Conservation (phyloP, 306 rosid genomes). For the Hippophae tibetana region DNA sequence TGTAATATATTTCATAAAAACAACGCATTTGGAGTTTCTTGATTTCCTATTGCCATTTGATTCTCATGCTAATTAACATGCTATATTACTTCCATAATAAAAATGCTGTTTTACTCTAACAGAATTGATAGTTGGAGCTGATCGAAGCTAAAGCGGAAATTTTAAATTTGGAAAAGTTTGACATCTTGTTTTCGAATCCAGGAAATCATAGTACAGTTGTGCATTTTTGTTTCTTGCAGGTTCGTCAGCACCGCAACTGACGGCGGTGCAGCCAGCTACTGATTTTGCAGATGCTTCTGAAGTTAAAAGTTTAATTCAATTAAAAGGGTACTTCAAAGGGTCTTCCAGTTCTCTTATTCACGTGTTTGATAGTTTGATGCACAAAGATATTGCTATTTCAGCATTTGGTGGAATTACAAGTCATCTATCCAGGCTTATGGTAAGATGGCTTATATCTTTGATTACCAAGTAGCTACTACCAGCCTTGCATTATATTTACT, state of each 20-base stretch:
- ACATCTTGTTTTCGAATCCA: not conserved
- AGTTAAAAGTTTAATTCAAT: slow-evolving; percentile 46
- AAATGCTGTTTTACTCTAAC: too few relatives aligned
- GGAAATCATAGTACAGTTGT: slow-evolving; percentile 3
- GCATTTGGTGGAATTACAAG: slow-evolving; percentile 71
- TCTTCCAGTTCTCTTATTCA: slow-evolving; percentile 54
- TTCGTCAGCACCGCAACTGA: slow-evolving; percentile 45
- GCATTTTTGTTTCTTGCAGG: slow-evolving; percentile 42
- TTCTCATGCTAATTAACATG: too few relatives aligned
- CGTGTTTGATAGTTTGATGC: slow-evolving; percentile 33
- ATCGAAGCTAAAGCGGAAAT: too few relatives aligned
- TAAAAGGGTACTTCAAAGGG: slow-evolving; percentile 66
- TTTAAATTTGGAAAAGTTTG: too few relatives aligned
- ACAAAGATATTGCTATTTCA: slow-evolving; percentile 46
- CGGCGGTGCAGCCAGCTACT: slow-evolving; percentile 49
- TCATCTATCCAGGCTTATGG: slow-evolving; percentile 88
- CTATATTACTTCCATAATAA: too few relatives aligned
- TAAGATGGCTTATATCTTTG: slow-evolving; percentile 27
- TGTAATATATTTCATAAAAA: too few relatives aligned
- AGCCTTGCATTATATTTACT: slow-evolving; percentile 17
- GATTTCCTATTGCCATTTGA: too few relatives aligned
- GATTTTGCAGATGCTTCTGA: slow-evolving; percentile 46
- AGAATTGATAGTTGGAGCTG: too few relatives aligned
- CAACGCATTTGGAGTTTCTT: too few relatives aligned
- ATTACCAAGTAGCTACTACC: slow-evolving; percentile 2